phyloP scores from a whole-genome alignment of 805 yeast genomes.

The Pichia thaimueangensis region DNA sequence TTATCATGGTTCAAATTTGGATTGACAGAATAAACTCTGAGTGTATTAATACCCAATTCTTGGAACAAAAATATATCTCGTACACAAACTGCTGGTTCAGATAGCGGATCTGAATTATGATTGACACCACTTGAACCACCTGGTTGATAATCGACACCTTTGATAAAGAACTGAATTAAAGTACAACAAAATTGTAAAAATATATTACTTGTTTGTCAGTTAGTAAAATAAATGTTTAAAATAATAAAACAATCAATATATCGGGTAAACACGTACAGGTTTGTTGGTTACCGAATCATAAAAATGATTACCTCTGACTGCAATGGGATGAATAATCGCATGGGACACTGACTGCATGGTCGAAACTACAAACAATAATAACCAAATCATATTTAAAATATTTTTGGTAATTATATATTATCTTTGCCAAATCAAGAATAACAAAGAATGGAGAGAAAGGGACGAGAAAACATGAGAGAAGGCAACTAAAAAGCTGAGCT shows the following conservation, averaged over 20 bases:
- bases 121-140: constrained; percentile 83
- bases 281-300: constrained; percentile 66
- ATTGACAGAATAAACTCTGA: constrained; percentile 82
- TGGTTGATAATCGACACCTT: constrained; percentile 93
- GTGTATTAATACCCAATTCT: constrained; percentile 77
- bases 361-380: neutral
- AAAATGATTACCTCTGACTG: constrained; percentile 63
- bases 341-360: neutral
- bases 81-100: constrained; percentile 66
- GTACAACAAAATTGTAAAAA: no score
- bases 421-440: no score
- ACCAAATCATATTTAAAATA: neutral
- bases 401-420: no score
- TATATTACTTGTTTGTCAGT: no score
- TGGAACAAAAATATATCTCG: constrained; percentile 80
- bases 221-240: no score
- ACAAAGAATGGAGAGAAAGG: no score
- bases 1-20: constrained; percentile 76
- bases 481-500: no score
- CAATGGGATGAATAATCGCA: constrained; percentile 49
- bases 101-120: constrained; percentile 61
- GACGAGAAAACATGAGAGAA: neutral
- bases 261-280: constrained; percentile 45
- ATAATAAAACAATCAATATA: no score
- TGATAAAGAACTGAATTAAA: constrained; percentile 52